These are phyloP conservation scores for Rehmannia glutinosa DNA, from an alignment of 257 asterid species.

Conservation along the genomic window DNA sequence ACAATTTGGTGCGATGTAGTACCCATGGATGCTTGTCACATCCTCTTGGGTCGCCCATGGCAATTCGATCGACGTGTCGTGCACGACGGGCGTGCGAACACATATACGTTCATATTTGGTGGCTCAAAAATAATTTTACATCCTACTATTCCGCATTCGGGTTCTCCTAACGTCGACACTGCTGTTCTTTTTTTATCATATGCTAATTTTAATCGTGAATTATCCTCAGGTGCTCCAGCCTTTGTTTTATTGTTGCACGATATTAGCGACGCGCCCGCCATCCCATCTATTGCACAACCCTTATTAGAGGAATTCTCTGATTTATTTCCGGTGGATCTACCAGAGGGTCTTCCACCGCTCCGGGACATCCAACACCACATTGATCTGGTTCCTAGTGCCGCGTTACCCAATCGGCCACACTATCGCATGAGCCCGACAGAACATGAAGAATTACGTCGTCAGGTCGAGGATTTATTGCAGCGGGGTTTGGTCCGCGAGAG, in stretches of 20 bases:
- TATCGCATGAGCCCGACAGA: background rate
- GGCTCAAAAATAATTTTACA: background rate
- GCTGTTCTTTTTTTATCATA: no score
- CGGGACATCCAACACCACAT: background rate
- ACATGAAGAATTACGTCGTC: background rate
- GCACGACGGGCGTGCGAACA: background rate
- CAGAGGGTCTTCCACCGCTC: background rate
- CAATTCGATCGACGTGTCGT: background rate
- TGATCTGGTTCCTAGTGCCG: background rate
- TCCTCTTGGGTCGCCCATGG: background rate
- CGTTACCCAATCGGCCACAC: background rate
- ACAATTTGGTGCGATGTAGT: background rate
- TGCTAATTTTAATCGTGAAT: no score
- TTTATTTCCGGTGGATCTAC: background rate
- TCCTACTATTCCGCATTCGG: no score
- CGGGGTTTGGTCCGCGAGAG: background rate
- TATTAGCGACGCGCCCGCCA: background rate
- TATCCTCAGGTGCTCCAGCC: no score
- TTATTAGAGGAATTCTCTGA: background rate
- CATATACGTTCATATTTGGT: background rate
- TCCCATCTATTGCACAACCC: background rate
- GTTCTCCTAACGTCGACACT: no score
- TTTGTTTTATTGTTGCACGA: background rate
- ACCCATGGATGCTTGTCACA: background rate
- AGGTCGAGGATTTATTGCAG: background rate